Percentiles rank a stretch among this genome's conserved stretches.
Evolutionary conservation across 441 rosid species (phyloP).

Genomic region (Adansonia madagascariensis): DNA sequence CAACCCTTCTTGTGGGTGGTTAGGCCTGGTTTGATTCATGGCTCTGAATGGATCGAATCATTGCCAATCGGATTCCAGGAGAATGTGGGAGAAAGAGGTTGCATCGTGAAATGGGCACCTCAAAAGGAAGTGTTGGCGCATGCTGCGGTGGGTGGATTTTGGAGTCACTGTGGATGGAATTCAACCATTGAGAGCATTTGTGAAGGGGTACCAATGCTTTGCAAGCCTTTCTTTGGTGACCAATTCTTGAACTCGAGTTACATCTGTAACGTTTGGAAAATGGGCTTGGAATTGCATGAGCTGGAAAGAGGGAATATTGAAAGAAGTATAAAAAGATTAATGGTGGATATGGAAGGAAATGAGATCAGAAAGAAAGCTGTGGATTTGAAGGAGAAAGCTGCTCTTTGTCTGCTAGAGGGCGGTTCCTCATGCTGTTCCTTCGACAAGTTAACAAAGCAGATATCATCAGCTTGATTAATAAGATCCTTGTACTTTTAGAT

Average conservation of each 20-base stretch:
- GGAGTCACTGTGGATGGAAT: conserved; percentile 46
- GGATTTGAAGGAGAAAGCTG: conserved; percentile 29
- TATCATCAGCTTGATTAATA: not conserved
- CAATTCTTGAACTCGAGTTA: conserved; percentile 31
- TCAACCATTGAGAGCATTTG: conserved; percentile 41
- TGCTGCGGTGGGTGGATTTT: conserved; percentile 36
- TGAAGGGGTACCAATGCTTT: conserved; percentile 45
- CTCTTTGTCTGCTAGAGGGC: conserved; percentile 5
- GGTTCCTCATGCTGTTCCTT: conserved; percentile 31
- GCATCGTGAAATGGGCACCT: conserved; percentile 39
- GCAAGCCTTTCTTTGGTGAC: conserved; percentile 38
- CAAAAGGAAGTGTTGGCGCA: conserved; percentile 36
- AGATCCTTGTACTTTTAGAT: not conserved
- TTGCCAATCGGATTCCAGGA: conserved; percentile 25
- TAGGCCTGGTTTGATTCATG: conserved; percentile 30
- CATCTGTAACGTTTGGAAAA: conserved; percentile 34
- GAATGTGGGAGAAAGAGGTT: conserved; percentile 26
- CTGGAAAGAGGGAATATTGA: conserved; percentile 30
- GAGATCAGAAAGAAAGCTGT: conserved; percentile 24
- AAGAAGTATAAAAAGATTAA: conserved; percentile 25
- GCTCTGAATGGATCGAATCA: conserved; percentile 29
- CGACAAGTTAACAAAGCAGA: conserved; percentile 13
- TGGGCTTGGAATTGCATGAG: conserved; percentile 20
- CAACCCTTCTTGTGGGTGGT: conserved; percentile 42
- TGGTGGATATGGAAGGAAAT: conserved; percentile 36